Evolutionary conservation across 106 monocot genomes (phyloP), one percentile per base, ranked within the genome.

Genomic region (Agapanthus africanus): DNA sequence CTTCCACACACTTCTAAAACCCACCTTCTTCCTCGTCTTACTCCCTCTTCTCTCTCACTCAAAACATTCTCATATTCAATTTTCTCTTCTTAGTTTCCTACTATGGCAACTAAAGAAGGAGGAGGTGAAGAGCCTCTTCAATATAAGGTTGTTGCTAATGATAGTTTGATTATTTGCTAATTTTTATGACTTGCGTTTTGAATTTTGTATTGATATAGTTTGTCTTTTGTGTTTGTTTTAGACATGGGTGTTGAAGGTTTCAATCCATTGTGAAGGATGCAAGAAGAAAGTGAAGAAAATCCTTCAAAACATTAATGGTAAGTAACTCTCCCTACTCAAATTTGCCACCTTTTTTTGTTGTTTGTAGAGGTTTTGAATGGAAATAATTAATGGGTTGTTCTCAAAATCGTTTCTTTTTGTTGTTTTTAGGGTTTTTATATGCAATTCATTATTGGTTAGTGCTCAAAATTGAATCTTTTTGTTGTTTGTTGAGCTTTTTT

Each of bases 211-310:
- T 47, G 31, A 49, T 1, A 39, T 49, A 1, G 31, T 31, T 39
- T 23, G n/a, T 21, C 21, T 54, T 18, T 54, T 1, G 15, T 54
- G 28, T 30, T 50, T 38, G 25, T 64, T 64, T 38, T 42, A 72
- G 72, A 72, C 47, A 23, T 31, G 40, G 25, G 72, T 63, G 7
- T 61, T 72, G 59, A 72, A 72, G 40, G 72, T 72, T 30, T 72
- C 72, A 49, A 72, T 72, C 14, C 72, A 72, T 38, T 72, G 72
- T 40, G 72, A 65, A 73, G 73, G 73, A 50, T 73, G 73, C 73
- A 49, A 65, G 47, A 73, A 39, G 37, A 73, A 73, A 65, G 64
- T 73, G 23, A 37, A 30, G 32, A 73, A 47, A 38, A 37, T 73
- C 34, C 73, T 73, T n/a, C 21, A 51, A 0, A 64, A 38, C 35